Evolutionary conservation across 805 yeast species (phyloP).

Genomic region (Hanseniaspora pseudoguilliermondii): DNA sequence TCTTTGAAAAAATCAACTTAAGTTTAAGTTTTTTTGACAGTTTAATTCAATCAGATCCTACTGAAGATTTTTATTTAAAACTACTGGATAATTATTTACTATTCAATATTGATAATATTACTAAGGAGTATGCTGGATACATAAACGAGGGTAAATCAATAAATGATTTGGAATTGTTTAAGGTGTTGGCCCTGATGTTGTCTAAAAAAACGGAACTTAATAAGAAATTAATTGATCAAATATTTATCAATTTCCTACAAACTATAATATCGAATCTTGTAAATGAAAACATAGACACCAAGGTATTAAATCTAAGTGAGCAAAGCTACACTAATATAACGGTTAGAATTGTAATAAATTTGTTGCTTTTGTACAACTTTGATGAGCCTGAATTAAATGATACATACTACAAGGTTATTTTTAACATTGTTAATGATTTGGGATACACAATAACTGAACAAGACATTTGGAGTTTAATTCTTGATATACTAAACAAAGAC

Average conservation of each 20-base stretch:
- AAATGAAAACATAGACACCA: background rate
- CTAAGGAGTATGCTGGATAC: background rate
- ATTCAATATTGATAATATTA: conserved; percentile 1
- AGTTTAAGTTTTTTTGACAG: background rate
- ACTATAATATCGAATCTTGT: conserved; percentile 1
- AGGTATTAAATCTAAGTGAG: background rate
- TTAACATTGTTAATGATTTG: background rate
- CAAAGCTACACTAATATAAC: background rate
- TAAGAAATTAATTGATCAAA: background rate
- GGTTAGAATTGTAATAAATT: background rate
- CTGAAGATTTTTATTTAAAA: background rate
- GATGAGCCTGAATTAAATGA: background rate
- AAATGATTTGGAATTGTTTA: background rate
- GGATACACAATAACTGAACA: background rate
- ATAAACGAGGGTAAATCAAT: background rate
- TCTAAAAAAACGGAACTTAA: background rate
- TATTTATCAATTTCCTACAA: background rate
- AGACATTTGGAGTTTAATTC: background rate
- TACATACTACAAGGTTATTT: background rate
- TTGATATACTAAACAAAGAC: background rate
- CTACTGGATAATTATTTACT: conserved; percentile 7
- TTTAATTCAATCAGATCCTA: background rate
- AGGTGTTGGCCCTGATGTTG: background rate
- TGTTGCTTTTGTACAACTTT: background rate
- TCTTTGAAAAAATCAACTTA: background rate